Percentiles rank a stretch among this genome's conserved stretches.
phyloP scores from a whole-genome alignment of 1,284 basidiomycete species.

The Xerocomus amazonicus region DNA sequence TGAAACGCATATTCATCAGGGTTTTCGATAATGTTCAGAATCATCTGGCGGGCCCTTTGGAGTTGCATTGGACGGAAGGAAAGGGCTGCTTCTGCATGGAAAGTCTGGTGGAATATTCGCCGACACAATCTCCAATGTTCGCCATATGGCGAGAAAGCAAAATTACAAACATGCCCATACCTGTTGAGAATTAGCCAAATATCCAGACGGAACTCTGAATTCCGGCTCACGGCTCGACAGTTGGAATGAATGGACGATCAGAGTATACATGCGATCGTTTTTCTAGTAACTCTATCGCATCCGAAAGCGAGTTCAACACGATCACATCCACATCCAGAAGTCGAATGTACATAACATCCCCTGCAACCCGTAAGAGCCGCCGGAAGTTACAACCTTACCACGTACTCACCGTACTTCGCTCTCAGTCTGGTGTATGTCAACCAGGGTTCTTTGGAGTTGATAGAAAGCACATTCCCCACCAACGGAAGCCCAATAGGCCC shows the following conservation, averaged over 20 bases:
- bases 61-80: slow-evolving; percentile 1
- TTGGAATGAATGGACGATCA: slow-evolving; percentile 7
- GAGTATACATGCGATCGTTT: slow-evolving; percentile 9
- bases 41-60: slow-evolving; percentile 4
- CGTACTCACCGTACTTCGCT: background rate
- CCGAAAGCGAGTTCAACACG: slow-evolving; percentile 3
- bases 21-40: slow-evolving; percentile 3
- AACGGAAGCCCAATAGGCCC: slow-evolving; percentile 12
- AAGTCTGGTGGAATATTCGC: slow-evolving; percentile 3
- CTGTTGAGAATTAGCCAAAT: background rate
- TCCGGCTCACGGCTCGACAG: slow-evolving; percentile 1
- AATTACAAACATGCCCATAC: slow-evolving; percentile 1
- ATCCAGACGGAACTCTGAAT: too few species aligned
- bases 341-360: slow-evolving; percentile 6
- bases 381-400: background rate
- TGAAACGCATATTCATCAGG: slow-evolving; percentile 2
- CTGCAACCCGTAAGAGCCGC: background rate
- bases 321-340: background rate
- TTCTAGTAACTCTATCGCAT: slow-evolving; percentile 4
- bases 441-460: background rate
- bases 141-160: slow-evolving; percentile 1
- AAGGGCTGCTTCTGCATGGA: background rate
- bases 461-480: slow-evolving; percentile 3
- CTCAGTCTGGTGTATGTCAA: background rate
- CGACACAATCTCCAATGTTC: slow-evolving; percentile 5